Evolutionary conservation across 805 yeast species (phyloP).

Genomic region (Aciculoconidium aculeatum): DNA sequence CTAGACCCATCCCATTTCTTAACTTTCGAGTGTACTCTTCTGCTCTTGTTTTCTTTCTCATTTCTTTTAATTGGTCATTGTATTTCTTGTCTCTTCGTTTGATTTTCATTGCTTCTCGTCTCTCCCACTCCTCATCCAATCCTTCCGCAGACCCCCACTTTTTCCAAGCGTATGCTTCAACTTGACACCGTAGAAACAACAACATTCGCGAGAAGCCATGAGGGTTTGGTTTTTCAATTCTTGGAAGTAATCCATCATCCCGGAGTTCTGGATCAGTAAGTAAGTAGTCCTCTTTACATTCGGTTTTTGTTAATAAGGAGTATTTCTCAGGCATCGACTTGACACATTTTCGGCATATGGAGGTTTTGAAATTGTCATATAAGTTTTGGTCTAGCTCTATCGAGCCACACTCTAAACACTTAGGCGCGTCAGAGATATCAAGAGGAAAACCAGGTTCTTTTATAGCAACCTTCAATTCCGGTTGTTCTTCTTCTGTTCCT

Average conservation of each 20-base stretch:
- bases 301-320: constrained; percentile 88
- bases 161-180: constrained; percentile 87
- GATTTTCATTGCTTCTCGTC: constrained; percentile 67
- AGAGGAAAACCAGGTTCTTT: constrained; percentile 66
- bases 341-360: constrained; percentile 79
- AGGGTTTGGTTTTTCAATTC: constrained; percentile 89
- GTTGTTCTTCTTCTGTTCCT: constrained; percentile 40
- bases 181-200: constrained; percentile 80
- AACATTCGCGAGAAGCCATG: constrained; percentile 94
- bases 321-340: constrained; percentile 78
- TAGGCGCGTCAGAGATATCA: constrained; percentile 68
- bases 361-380: constrained; percentile 57
- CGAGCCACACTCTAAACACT: constrained; percentile 77
- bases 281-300: constrained; percentile 86
- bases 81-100: constrained; percentile 74
- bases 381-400: constrained; percentile 75
- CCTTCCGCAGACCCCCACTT: constrained; percentile 94
- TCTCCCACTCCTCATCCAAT: constrained; percentile 86
- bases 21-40: constrained; percentile 75
- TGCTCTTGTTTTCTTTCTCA: constrained; percentile 89
- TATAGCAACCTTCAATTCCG: constrained; percentile 34
- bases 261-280: constrained; percentile 88
- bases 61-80: constrained; percentile 70
- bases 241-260: constrained; percentile 61
- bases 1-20: constrained; percentile 49